Conservation (phyloP, 1,284 basidiomycete genomes). For the Cutaneotrichosporon cavernicola region DNA sequence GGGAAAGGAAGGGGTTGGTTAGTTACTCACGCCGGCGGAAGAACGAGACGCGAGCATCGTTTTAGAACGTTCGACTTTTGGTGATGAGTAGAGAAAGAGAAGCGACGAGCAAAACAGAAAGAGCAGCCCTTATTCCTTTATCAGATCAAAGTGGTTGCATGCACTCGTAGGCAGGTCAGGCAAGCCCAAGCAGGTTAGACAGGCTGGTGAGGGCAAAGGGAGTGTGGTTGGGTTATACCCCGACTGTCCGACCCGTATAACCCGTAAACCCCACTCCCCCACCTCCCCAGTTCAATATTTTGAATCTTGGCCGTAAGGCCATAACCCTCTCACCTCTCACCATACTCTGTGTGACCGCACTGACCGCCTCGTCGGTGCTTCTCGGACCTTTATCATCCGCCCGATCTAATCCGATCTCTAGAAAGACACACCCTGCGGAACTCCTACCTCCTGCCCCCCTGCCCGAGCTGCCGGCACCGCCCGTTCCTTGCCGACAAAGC, state of each 20-base stretch:
- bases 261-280: background rate
- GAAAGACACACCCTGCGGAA: background rate
- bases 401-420: slow-evolving; percentile 7
- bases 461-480: too few relatives aligned
- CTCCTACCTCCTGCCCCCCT: too few relatives aligned
- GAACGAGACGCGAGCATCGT: slow-evolving; percentile 16
- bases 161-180: too few relatives aligned
- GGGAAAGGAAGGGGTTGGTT: background rate
- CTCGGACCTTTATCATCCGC: slow-evolving; percentile 8
- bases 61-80: slow-evolving; percentile 11
- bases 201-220: background rate
- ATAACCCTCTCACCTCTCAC: background rate
- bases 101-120: background rate
- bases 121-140: background rate
- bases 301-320: background rate
- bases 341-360: too few relatives aligned
- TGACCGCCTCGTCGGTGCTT: slow-evolving; percentile 9
- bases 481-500: too few relatives aligned
- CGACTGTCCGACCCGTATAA: slow-evolving; percentile 5
- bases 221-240: background rate
- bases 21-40: slow-evolving; percentile 17
- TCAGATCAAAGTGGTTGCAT: slow-evolving; percentile 3
- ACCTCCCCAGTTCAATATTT: background rate
- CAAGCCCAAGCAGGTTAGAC: too few relatives aligned
- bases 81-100: slow-evolving; percentile 1